Conservation (phyloP, 1,284 basidiomycete species). For the Papiliotrema fonsecae region DNA sequence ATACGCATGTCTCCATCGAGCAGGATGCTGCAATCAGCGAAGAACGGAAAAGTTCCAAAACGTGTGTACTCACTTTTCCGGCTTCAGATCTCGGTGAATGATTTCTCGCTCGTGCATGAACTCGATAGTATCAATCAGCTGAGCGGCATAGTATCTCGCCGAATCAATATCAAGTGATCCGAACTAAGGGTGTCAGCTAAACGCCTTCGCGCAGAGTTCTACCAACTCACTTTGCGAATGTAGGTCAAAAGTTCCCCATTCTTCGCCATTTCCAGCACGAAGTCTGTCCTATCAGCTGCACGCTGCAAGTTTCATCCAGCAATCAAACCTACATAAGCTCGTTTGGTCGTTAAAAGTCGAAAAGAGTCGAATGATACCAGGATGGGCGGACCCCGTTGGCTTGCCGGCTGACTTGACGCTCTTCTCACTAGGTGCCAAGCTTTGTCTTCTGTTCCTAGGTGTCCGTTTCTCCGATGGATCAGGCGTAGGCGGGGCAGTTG, state of each 20-base stretch:
- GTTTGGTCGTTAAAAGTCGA: slow-evolving; percentile 80
- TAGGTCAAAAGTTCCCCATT: slow-evolving; percentile 83
- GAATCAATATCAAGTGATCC: slow-evolving; percentile 76
- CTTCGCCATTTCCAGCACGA: slow-evolving; percentile 80
- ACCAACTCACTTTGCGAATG: slow-evolving; percentile 56
- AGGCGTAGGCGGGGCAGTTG: background rate
- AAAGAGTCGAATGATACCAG: slow-evolving; percentile 73
- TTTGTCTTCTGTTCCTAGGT: slow-evolving; percentile 27
- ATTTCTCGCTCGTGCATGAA: slow-evolving; percentile 86
- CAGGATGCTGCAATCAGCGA: slow-evolving; percentile 55
- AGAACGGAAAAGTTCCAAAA: background rate
- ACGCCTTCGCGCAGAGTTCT: background rate
- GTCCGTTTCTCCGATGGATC: slow-evolving; percentile 1
- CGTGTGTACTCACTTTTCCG: slow-evolving; percentile 62
- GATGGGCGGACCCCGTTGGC: slow-evolving; percentile 54
- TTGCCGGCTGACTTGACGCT: slow-evolving; percentile 31
- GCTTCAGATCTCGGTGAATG: slow-evolving; percentile 87
- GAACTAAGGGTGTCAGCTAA: slow-evolving; percentile 47
- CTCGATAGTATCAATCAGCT: slow-evolving; percentile 77
- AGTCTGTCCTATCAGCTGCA: slow-evolving; percentile 56
- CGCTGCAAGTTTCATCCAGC: background rate
- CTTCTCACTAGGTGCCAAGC: slow-evolving; percentile 33
- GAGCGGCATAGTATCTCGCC: slow-evolving; percentile 76
- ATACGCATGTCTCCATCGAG: slow-evolving; percentile 78
- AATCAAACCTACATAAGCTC: slow-evolving; percentile 66